Conservation (phyloP, 257 asterid genomes). For the Hygrophila difformis region DNA sequence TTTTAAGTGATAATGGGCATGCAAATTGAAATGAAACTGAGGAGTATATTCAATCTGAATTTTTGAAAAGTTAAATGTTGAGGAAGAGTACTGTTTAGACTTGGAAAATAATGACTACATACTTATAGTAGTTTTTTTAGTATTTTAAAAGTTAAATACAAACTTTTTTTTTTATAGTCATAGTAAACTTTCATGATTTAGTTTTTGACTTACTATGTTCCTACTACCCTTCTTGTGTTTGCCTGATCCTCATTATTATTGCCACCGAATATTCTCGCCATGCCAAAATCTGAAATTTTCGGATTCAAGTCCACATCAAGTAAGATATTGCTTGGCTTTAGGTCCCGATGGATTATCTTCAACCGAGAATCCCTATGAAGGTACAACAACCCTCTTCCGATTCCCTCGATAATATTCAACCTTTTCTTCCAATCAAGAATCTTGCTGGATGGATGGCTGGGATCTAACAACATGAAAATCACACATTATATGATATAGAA, state of each 20-base stretch:
- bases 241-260: conserved; percentile 43
- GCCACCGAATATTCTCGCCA: conserved; percentile 54
- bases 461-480: conserved; percentile 11
- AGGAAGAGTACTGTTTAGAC: no score
- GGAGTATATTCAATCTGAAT: no score
- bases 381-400: conserved; percentile 57
- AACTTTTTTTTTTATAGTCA: no score
- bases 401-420: conserved; percentile 38
- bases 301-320: conserved; percentile 56
- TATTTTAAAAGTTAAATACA: no score
- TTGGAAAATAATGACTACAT: no score
- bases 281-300: conserved; percentile 63
- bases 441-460: conserved; percentile 19
- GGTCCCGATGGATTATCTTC: conserved; percentile 54
- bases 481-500: no score
- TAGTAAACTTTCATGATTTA: no score
- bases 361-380: conserved; percentile 64
- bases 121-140: no score
- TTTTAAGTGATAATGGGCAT: no score
- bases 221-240: conserved; percentile 50
- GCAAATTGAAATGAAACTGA: no score
- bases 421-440: conserved; percentile 45
- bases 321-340: conserved; percentile 51
- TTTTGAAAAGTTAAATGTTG: no score
- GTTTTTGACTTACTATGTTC: conserved; percentile 76